phyloP scores from a whole-genome alignment of 2,329 filamentous ascomycete genomes.

The Ceratocystis colombiana region DNA sequence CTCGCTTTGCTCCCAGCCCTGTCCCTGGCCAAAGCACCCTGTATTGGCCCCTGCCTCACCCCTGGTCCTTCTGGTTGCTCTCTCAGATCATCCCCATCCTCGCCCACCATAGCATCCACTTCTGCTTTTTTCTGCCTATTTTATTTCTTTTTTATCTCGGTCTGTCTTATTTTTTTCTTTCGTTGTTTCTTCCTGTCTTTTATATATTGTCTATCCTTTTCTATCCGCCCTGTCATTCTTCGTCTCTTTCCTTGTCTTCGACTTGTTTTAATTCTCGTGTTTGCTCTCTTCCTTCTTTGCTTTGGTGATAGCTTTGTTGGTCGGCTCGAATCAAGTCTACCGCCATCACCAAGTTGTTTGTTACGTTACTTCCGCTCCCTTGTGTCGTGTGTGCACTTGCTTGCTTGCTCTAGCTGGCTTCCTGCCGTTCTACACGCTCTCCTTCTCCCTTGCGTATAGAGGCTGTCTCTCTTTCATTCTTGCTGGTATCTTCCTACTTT shows the following conservation, averaged over 20 bases:
- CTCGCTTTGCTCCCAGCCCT: background rate
- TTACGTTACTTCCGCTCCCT: background rate
- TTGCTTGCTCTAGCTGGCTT: background rate
- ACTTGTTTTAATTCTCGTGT: background rate
- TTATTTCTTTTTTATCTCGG: background rate
- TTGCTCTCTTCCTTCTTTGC: background rate
- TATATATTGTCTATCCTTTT: conserved; percentile 4
- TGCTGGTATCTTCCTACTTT: background rate
- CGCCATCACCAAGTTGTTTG: background rate
- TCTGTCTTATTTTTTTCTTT: background rate
- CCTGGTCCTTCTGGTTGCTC: conserved; percentile 3
- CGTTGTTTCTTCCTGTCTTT: background rate
- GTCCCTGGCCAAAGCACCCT: background rate
- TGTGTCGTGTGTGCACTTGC: too few relatives aligned
- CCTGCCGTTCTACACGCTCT: background rate
- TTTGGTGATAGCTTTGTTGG: background rate
- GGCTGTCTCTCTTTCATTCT: background rate
- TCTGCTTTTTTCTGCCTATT: conserved; percentile 1
- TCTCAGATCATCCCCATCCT: conserved; percentile 10
- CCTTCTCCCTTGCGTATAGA: background rate
- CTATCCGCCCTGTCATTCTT: conserved; percentile 4
- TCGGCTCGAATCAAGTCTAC: background rate
- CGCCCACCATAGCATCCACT: background rate
- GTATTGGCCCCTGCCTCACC: background rate
- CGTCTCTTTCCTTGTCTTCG: background rate